Base-by-base conservation (phyloP, 2,329 filamentous ascomycete genomes). In the Pleurostoma richardsiae region DNA sequence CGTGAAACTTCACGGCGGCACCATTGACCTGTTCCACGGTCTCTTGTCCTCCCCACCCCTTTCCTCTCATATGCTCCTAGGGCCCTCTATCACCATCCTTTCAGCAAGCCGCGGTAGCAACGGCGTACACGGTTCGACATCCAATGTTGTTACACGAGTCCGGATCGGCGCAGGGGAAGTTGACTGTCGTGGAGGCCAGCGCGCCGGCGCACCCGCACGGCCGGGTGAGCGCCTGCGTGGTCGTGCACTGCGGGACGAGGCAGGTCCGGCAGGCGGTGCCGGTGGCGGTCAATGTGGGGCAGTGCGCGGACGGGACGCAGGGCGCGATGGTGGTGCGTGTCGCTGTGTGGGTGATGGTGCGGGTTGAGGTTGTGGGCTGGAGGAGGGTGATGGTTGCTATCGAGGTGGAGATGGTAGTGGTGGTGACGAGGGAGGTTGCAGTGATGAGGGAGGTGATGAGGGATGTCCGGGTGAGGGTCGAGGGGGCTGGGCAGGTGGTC, bases 111-210 rank as follows among this genome's bases (percentile, higher is more conserved):
- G 8, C 8, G 8, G 33, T 36, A 8, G 8, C 8, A 36, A 36
- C 8, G 8, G 33, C n/a, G 33, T 61, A 61, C 5, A 56, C 55
- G 2, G 57, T 61, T 38, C 51, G 57, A 52, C 58, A 61, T 11
- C 57, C 58, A 41, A 61, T 61, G n/a, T 51, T 51, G 45, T 54
- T 51, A 52, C 58, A 60, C 29, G 48, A 36, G 7, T 56, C 50
- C 6, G 49, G 41, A 29, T 51, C 41, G 46, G 44, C 47, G 49
- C 57, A 61, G 2, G 55, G 54, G 31, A 61, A 58, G 33, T 53
- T 53, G 11, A 57, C 51, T 2, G 52, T 54, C 3, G 49, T 47
- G 4, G 57, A 59, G 19, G 57, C 51, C 45, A 59, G 45, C 5
- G 52, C 40, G 19, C 44, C 41, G 28, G 41, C 39, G 43, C 57